phyloP scores from a whole-genome alignment of 345 rosid species.

The Lepidium africanum region DNA sequence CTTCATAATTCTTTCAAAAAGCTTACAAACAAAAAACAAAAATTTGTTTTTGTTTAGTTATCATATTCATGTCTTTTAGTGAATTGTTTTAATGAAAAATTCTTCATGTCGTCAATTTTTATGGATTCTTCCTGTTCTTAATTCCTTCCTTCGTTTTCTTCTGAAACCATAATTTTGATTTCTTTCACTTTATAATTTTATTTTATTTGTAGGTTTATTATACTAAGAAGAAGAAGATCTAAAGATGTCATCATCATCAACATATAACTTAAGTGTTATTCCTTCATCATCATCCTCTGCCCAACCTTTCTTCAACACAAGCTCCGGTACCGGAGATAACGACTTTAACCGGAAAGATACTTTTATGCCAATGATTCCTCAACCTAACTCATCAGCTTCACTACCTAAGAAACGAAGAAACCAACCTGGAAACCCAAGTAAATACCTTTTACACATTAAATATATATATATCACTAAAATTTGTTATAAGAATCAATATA shows the following conservation, averaged over 20 bases:
- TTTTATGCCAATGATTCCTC: constrained; percentile 39
- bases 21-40: constrained; percentile 19
- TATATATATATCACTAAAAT: not conserved
- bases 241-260: constrained; percentile 40
- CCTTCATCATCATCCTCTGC: constrained; percentile 29
- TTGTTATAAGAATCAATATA: not conserved
- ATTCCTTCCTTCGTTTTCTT: constrained; percentile 29
- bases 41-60: constrained; percentile 18
- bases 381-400: constrained; percentile 35
- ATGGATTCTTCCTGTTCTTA: constrained; percentile 29
- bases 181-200: not conserved
- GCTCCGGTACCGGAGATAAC: constrained; percentile 30
- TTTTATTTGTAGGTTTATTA: constrained; percentile 8
- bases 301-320: constrained; percentile 25
- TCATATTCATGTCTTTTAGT: constrained; percentile 24
- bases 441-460: constrained; percentile 30
- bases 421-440: constrained; percentile 80
- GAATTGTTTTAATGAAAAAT: constrained; percentile 17
- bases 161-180: constrained; percentile 8
- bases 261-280: constrained; percentile 25
- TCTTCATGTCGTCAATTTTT: constrained; percentile 33
- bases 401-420: constrained; percentile 67
- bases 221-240: constrained; percentile 11
- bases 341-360: constrained; percentile 37
- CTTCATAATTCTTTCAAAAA: constrained; percentile 15